Conservation (phyloP, 352 stramenopile genomes). For the Pythium dissimile region DNA sequence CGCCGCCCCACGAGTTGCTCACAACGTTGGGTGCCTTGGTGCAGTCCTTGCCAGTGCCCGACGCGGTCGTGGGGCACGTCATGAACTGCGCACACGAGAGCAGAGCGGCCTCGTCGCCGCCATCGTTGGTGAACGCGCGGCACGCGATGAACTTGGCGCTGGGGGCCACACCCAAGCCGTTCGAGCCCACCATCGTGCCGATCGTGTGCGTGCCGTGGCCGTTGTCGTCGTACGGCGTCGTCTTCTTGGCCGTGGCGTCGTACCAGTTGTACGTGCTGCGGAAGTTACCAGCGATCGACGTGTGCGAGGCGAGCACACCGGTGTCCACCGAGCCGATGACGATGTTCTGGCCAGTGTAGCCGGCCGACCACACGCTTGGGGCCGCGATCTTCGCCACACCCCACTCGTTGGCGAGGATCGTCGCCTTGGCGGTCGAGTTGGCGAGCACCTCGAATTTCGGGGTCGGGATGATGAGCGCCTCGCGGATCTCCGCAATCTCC, state of each 20-base stretch:
- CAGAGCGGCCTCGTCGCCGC: too few species aligned
- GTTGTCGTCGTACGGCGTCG: constrained; percentile 20
- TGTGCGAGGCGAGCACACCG: constrained; percentile 27
- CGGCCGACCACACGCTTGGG: constrained; percentile 24
- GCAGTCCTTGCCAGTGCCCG: constrained; percentile 24
- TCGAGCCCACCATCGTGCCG: constrained; percentile 24
- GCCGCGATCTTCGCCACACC: constrained; percentile 26
- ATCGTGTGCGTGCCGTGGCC: constrained; percentile 25
- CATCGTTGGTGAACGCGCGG: too few species aligned
- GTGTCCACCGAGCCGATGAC: constrained; percentile 34
- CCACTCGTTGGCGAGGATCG: constrained; percentile 20
- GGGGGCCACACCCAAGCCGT: constrained; percentile 36
- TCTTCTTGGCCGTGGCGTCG: constrained; percentile 20
- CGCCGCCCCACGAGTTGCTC: too few species aligned
- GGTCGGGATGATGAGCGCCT: constrained; percentile 9
- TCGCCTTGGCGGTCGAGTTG: not conserved
- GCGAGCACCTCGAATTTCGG: not conserved
- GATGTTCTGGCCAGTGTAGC: constrained; percentile 23
- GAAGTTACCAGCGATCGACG: constrained; percentile 24
- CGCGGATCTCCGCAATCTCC: constrained; percentile 16
- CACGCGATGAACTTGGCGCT: constrained; percentile 35
- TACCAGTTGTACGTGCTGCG: constrained; percentile 29
- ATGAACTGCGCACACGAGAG: constrained; percentile 42
- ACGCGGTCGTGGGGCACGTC: too few species aligned
- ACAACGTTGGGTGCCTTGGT: constrained; percentile 30